Base-by-base conservation (phyloP, 345 rosid species). In the Euphorbia peplus region DNA sequence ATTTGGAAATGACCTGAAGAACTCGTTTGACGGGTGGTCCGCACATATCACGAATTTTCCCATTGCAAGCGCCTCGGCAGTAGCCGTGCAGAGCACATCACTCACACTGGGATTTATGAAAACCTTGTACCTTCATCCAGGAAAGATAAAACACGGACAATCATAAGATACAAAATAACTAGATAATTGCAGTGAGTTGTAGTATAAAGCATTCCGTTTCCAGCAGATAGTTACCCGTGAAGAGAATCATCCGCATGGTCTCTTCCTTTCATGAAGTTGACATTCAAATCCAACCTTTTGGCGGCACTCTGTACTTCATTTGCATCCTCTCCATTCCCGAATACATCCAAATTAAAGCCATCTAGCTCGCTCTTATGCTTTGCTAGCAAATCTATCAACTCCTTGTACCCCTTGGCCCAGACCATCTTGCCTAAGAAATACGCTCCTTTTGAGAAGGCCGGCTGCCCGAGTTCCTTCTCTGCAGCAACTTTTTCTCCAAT, bases 21-120 rank as follows among this genome's bases (percentile, higher is more conserved):
- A 95, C 77, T 95, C 96, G 70, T 95, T 95, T 11, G 99, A 95
- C 21, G 97, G 99, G 78, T 95, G 95, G 75, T 95, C 97, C 3
- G 99, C 99, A 63, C 99, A 95, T 4, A 95, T 82, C 9, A 95
- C 99, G 41, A 95, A 88, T 70, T 91, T 95, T 24, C 99, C 99
- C 99, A 95, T 95, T 0, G 99, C 99, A 37, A 95, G 90, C 21
- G 97, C 99, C 81, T 95, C 99, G 13, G 97, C 99, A 16, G 99
- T 95, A 60, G 99, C 97, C 30, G 97, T 95, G 87, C 99, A 95
- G 55, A 95, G 87, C 68, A 95, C 99, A 70, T 95, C 99, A 51
- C 95, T 95, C 60, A 95, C 80, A 55, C 99, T 95, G 18, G 97
- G 99, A 75, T 95, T 95, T 74, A 95, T 85, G 85, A 95, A 95